Conservation (phyloP, 106 monocot species). For the Cymbidium sinense region DNA sequence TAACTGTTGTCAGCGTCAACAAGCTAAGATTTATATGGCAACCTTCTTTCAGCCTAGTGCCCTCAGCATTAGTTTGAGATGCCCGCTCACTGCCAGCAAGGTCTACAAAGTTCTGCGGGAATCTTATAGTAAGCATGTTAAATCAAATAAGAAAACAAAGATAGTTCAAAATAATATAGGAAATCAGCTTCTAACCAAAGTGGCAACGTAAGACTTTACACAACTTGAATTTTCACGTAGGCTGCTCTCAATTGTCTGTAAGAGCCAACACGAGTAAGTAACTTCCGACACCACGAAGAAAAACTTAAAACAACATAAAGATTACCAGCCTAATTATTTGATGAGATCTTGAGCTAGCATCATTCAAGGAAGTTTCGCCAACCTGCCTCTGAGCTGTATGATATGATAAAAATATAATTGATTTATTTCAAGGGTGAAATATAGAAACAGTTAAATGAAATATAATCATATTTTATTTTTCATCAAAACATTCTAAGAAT, state of each 20-base stretch:
- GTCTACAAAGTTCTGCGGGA: slow-evolving; percentile 90
- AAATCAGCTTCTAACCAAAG: slow-evolving; percentile 36
- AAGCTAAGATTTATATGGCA: slow-evolving; percentile 97
- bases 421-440: background rate
- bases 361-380: slow-evolving; percentile 92
- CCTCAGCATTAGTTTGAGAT: slow-evolving; percentile 88
- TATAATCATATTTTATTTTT: too few relatives aligned
- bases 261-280: background rate
- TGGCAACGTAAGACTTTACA: slow-evolving; percentile 92
- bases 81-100: slow-evolving; percentile 96
- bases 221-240: slow-evolving; percentile 72
- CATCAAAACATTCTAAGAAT: background rate
- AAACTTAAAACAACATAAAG: background rate
- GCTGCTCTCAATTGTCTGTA: slow-evolving; percentile 80
- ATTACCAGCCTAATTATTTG: slow-evolving; percentile 90
- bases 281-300: background rate
- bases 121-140: background rate
- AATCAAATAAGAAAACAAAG: slow-evolving; percentile 1
- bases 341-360: slow-evolving; percentile 94
- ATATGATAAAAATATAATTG: slow-evolving; percentile 3
- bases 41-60: slow-evolving; percentile 91
- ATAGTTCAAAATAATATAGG: background rate
- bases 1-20: slow-evolving; percentile 88
- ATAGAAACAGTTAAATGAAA: background rate
- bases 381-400: slow-evolving; percentile 86